Conservation (phyloP, 768 basidiomycete species). For the Sarcodon aspratus region DNA sequence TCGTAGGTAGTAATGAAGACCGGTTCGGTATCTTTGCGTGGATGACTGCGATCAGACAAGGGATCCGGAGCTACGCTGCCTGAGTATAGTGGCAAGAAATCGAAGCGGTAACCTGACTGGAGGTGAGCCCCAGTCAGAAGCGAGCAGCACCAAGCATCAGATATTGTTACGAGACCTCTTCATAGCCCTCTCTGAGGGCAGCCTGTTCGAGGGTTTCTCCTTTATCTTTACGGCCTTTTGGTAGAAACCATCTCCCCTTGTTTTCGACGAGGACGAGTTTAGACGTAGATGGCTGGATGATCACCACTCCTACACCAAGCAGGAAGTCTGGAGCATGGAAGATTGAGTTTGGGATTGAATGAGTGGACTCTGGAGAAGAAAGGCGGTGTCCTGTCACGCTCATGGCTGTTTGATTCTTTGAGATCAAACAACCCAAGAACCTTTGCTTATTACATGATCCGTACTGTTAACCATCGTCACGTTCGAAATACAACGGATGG, state of each 20-base stretch:
- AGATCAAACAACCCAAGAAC: too few species aligned
- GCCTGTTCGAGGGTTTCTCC: conserved; percentile 51
- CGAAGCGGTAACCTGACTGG: conserved; percentile 38
- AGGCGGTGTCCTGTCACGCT: too few species aligned
- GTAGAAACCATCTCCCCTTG: conserved; percentile 38
- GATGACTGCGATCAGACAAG: conserved; percentile 1
- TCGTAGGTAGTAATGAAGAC: conserved; percentile 25
- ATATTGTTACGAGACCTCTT: conserved; percentile 34
- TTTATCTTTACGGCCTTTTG: conserved; percentile 53
- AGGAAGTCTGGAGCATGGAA: conserved; percentile 43
- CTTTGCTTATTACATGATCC: too few species aligned
- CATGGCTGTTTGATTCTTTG: too few species aligned
- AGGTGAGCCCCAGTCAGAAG: neutral
- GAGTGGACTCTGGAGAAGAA: conserved; percentile 19
- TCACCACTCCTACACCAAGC: conserved; percentile 51
- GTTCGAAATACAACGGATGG: too few species aligned
- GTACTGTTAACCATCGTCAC: too few species aligned
- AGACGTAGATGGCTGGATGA: conserved; percentile 45
- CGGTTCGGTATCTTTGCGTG: conserved; percentile 27
- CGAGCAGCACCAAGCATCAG: neutral
- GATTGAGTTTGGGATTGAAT: conserved; percentile 28
- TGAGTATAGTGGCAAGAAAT: conserved; percentile 35
- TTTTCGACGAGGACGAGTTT: conserved; percentile 36
- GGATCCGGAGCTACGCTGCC: conserved; percentile 27
- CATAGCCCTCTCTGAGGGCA: conserved; percentile 53